Conservation (phyloP, 78 protist species). For the Dictyostelium brefeldianum region DNA sequence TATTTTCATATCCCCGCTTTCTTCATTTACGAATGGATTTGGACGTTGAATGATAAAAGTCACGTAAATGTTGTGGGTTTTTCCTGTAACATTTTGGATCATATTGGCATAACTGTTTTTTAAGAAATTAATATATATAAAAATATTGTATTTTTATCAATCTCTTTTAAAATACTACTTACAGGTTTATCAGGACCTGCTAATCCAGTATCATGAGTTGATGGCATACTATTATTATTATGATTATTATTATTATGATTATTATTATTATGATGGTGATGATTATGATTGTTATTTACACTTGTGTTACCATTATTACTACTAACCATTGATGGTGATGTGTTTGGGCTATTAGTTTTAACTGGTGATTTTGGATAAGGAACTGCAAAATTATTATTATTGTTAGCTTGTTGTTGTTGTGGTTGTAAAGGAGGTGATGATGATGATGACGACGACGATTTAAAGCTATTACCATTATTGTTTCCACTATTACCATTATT, state of each 20-base stretch:
- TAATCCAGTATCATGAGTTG: not conserved
- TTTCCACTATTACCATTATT: not conserved
- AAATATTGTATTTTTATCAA: not conserved
- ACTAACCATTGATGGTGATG: not conserved
- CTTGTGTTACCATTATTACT: not conserved
- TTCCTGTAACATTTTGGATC: conserved; percentile 55
- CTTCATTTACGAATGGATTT: no score
- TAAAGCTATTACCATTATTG: not conserved
- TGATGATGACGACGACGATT: no score
- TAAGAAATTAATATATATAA: no score
- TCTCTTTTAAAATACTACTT: conserved; percentile 18
- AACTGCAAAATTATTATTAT: not conserved
- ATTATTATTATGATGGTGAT: not conserved
- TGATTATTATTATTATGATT: no score
- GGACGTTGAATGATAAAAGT: conserved; percentile 50
- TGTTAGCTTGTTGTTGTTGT: not conserved
- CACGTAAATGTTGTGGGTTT: conserved; percentile 67
- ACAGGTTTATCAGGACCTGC: conserved; percentile 1
- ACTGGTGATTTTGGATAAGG: conserved; percentile 27
- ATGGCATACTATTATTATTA: no score
- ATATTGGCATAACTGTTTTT: conserved; percentile 3
- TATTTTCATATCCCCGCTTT: no score
- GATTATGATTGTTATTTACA: not conserved
- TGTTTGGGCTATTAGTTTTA: not conserved
- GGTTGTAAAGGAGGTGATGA: not conserved